Base-by-base conservation (phyloP, 192 early-diverging fungal genomes). In the Podila minutissima region DNA sequence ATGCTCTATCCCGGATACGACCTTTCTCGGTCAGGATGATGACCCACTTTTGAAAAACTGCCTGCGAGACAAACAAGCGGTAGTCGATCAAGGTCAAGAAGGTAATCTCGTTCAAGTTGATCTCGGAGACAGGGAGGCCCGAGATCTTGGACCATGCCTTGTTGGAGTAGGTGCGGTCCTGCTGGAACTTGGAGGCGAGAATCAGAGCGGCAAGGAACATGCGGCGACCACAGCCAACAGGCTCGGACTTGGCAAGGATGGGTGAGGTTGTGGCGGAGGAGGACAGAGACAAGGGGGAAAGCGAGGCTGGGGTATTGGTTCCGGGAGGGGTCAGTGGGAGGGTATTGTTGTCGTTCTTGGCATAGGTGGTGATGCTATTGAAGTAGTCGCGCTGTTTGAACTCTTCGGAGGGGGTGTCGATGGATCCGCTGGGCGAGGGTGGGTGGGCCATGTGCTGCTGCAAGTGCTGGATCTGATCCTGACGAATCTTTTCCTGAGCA, bases 81-180 rank as follows among this genome's bases (percentile, higher is more conserved):
- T 94, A 96, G 67, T 94, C 90, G 37, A 97, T 88, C 77, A 93
- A 75, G 8, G 85, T 63, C 22, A 97, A 74, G 85, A 97, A 95
- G 37, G 88, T 90, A 35, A 91, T 85, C 84, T 97, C 95, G 84
- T 92, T 89, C 38, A 88, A 83, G 86, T 93, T 92, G 78, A 97
- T 91, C 86, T 97, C 93, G 19, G 75, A 64, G 33, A 92, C 85
- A 28, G 86, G 79, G 24, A 97, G 87, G 57, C 92, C 91, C 9
- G 93, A 94, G 60, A 97, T 94, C 83, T 92, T 93, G 57, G 93
- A 84, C 96, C 96, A 97, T 0, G 94, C 91, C 66, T 86, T 87
- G 88, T 95, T 96, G 17, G 89, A 87, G 84, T 94, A 97, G 57
- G 90, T 91, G 67, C 91, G 91, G 86, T 97, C 96, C 51, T 89